These are phyloP conservation scores for Saccharomycopsis hybrid DNA, from an alignment of 1,139 yeast genomes.

Conservation along the genomic window DNA sequence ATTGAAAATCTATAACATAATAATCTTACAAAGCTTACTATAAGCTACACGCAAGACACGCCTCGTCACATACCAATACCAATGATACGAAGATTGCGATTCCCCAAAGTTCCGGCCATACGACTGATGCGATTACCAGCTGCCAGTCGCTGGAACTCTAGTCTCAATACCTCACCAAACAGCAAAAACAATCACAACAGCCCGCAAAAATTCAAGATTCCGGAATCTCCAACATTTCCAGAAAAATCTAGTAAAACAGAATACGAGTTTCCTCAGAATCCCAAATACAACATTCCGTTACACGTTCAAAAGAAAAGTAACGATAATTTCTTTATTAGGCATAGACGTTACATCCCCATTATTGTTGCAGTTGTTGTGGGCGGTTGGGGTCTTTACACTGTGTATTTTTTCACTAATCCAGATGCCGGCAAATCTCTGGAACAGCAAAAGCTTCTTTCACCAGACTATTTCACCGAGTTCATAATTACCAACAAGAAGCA, in stretches of 20 bases:
- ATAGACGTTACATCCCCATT: constrained; percentile 17
- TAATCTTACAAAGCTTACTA: no score
- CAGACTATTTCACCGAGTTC: constrained; percentile 61
- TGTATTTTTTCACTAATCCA: constrained; percentile 19
- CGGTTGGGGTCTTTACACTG: constrained; percentile 20
- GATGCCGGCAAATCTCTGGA: constrained; percentile 10
- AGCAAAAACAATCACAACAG: no score
- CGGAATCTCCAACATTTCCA: no score
- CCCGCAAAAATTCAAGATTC: no score
- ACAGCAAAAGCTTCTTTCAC: constrained; percentile 27
- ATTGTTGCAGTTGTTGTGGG: constrained; percentile 17
- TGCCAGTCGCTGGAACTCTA: no score
- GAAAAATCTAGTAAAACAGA: background rate
- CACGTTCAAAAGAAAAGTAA: constrained; percentile 18
- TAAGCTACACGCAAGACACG: no score
- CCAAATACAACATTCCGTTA: constrained; percentile 16
- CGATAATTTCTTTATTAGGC: constrained; percentile 14
- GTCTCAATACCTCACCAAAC: no score
- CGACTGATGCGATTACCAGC: no score
- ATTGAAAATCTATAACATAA: no score
- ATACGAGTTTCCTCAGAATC: constrained; percentile 21
- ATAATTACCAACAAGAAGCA: constrained; percentile 60
- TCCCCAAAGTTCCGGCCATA: no score
- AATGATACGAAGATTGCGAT: no score
- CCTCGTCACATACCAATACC: no score